phyloP scores from a whole-genome alignment of 2,329 filamentous ascomycete genomes.

The Verruconis gallopava region DNA sequence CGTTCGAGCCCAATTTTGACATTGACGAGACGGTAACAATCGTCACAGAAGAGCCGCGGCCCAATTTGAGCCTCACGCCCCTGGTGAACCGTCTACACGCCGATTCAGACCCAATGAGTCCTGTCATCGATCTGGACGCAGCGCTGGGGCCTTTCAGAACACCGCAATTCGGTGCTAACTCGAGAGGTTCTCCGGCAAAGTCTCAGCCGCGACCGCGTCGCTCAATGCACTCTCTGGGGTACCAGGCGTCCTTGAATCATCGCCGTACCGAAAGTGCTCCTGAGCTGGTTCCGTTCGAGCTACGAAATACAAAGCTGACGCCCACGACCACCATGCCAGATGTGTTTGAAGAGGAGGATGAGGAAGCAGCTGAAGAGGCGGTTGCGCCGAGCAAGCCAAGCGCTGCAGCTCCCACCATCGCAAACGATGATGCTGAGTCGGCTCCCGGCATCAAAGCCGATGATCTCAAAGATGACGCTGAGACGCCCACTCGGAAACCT shows the following conservation, averaged over 20 bases:
- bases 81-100: conserved; percentile 21
- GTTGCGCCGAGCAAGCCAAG: neutral
- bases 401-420: neutral
- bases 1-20: conserved; percentile 28
- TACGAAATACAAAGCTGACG: conserved; percentile 32
- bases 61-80: conserved; percentile 10
- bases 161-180: conserved; percentile 41
- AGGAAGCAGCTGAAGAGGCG: conserved; percentile 28
- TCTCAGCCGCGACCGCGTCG: conserved; percentile 28
- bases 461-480: neutral
- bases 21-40: conserved; percentile 30
- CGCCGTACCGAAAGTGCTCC: conserved; percentile 69
- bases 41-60: conserved; percentile 20
- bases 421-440: neutral
- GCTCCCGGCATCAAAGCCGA: neutral
- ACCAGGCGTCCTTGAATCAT: conserved; percentile 51
- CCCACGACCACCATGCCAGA: conserved; percentile 69
- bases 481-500: conserved; percentile 13
- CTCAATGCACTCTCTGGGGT: conserved; percentile 58
- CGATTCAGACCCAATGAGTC: conserved; percentile 50
- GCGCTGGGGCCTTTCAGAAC: conserved; percentile 89
- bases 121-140: conserved; percentile 88
- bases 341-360: conserved; percentile 63
- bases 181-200: neutral
- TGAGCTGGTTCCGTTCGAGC: conserved; percentile 63